Base-by-base conservation (phyloP, 1,284 basidiomycete genomes). In the Limonomyces culmigenus region DNA sequence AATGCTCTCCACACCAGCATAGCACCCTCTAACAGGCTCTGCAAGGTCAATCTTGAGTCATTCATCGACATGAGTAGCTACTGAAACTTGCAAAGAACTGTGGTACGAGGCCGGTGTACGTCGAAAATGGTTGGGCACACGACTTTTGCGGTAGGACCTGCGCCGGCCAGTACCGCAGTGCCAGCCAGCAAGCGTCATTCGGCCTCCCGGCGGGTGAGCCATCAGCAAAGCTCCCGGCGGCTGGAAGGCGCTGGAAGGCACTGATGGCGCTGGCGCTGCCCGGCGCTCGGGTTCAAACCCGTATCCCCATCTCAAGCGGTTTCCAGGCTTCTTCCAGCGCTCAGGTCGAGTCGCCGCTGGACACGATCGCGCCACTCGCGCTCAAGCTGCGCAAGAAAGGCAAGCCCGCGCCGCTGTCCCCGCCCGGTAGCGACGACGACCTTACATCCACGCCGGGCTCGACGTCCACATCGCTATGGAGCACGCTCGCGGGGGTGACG, bases 401-500 rank as follows among this genome's bases (percentile, higher is more conserved):
- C n/a, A n/a, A n/a, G n/a, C n/a, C n/a, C n/a, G n/a, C n/a, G n/a
- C 36, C 36, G 11, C 16, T 32, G 10, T 6, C 8, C 11, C 6
- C 30, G 8, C 10, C 6, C 8, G 30, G 10, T 17, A 8, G 8
- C 23, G n/a, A 27, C 10, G 8, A 8, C 8, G 33, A 23, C 13
- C 34, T 32, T 2, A 29, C 37, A 8, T 27, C 40, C n/a, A 30
- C 27, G 15, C 27, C 33, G 19, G 41, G 19, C 6, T 37, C 10
- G 21, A 25, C 17, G 29, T 41, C 43, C 15, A 43, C 44, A 3
- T 45, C 49, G 8, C 39, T 60, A 14, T 59, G 55, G 48, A 51
- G 52, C n/a, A 56, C 59, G 43, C 50, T 59, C 27, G 49, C 55
- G 44, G 51, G 49, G 12, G 48, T 52, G 42, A 46, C 53, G 33